Evolutionary conservation across 192 early-diverging fungal genomes (phyloP), one percentile per base, ranked within the genome.

Genomic region (Coemansia sp.): DNA sequence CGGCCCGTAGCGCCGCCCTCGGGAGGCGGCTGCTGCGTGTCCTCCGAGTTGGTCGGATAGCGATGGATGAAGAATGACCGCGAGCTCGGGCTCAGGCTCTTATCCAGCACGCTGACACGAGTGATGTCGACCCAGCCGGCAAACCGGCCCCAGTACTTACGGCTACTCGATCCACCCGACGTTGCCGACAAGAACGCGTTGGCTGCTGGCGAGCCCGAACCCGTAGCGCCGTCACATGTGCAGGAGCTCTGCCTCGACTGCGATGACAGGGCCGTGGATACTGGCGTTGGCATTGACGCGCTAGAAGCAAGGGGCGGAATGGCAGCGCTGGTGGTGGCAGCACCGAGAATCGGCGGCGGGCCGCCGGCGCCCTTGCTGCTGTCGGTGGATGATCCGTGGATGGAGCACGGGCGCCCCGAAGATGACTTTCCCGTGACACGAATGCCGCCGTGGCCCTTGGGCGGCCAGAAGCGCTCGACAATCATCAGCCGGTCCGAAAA

Each of bases 401-500:
- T 39, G 8, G 61, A 54, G 30, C 63, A 57, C 5, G 35, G 11
- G 11, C 48, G 35, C 41, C 43, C 31, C 12, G 38, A 25, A 8
- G 67, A 21, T 9, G 60, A 18, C 17, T 59, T 49, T 7, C 44
- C 70, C 3, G 62, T 73, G 25, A 66, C 49, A 17, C 63, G 64
- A 13, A 73, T 56, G 11, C 57, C 63, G 34, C 63, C 70, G 25
- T 73, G 62, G 42, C 51, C 63, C 27, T 41, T 51, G 2, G 64
- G 63, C 31, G 63, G 62, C 62, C 62, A 73, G 38, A 63, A 73
- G 12, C 74, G 57, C 66, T 76, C 74, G 32, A 70, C 67, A 19
- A 76, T 53, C 74, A 76, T 76, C 18, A 76, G 51, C 49, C 59
- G 41, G 26, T 76, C 74, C 2, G 74, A 70, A 28, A 76, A 76